Evolutionary conservation across 139 green algal species (phyloP).

Genomic region (Zygnema circumcarinatum): DNA sequence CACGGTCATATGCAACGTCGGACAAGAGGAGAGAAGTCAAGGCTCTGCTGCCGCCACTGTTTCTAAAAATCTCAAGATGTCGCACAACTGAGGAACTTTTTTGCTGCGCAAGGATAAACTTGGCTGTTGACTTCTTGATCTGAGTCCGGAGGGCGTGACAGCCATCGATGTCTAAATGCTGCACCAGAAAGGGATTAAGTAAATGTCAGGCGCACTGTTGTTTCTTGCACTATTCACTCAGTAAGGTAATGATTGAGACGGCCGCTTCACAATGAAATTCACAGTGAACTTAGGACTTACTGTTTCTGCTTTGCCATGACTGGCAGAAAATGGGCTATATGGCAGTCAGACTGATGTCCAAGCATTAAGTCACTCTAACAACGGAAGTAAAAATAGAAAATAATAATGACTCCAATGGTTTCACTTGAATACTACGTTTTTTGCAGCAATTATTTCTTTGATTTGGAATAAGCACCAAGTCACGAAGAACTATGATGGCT

Average conservation of each 20-base stretch:
- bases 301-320: background rate
- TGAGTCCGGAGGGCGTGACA: background rate
- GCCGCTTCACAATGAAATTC: background rate
- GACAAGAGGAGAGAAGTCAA: background rate
- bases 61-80: background rate
- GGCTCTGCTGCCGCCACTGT: background rate
- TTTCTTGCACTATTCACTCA: too few species aligned
- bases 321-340: background rate
- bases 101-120: background rate
- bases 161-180: background rate
- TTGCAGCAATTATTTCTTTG: too few species aligned
- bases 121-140: background rate
- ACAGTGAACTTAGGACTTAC: background rate
- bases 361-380: too few species aligned
- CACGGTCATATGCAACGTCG: background rate
- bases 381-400: too few species aligned
- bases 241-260: background rate
- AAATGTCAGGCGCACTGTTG: too few species aligned
- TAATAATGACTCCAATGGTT: too few species aligned
- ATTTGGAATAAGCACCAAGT: too few species aligned
- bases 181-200: background rate
- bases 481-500: too few species aligned
- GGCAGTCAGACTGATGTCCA: background rate
- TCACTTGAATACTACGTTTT: too few species aligned
- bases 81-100: background rate